phyloP scores from a whole-genome alignment of 352 stramenopile species.

The Pythium coloratum region DNA sequence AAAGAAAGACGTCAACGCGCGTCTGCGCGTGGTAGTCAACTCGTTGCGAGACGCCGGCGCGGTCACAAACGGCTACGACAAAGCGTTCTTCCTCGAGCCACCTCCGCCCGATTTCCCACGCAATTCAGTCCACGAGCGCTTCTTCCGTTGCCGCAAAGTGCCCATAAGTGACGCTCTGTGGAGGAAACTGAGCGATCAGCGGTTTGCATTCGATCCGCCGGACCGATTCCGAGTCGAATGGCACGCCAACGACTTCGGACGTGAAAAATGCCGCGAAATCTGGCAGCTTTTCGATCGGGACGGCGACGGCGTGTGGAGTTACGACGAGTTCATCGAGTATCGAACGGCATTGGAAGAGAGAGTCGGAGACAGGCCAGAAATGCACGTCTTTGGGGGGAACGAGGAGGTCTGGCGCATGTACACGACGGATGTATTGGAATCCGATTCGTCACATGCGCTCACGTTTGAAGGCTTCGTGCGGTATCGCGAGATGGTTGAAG shows the following conservation, averaged over 20 bases:
- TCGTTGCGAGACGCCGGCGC: slow-evolving; percentile 49
- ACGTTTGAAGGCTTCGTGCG: slow-evolving; percentile 62
- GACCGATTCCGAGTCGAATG: slow-evolving; percentile 37
- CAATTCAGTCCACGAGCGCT: slow-evolving; percentile 18
- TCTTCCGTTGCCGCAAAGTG: slow-evolving; percentile 40
- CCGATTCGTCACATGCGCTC: slow-evolving; percentile 37
- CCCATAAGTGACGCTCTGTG: slow-evolving; percentile 22
- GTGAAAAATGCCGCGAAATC: slow-evolving; percentile 47
- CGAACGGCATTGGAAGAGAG: slow-evolving; percentile 36
- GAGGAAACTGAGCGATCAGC: slow-evolving; percentile 22
- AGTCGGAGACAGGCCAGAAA: slow-evolving; percentile 17
- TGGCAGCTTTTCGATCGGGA: slow-evolving; percentile 62
- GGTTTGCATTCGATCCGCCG: slow-evolving; percentile 51
- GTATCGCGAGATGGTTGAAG: slow-evolving; percentile 53
- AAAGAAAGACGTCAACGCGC: slow-evolving; percentile 36
- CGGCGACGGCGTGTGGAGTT: slow-evolving; percentile 49
- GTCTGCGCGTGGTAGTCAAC: slow-evolving; percentile 39
- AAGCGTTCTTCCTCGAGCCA: slow-evolving; percentile 53
- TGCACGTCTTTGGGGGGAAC: slow-evolving; percentile 38
- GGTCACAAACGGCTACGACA: slow-evolving; percentile 50
- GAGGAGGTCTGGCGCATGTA: slow-evolving; percentile 65
- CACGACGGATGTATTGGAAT: slow-evolving; percentile 55
- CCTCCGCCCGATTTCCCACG: slow-evolving; percentile 20
- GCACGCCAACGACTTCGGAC: slow-evolving; percentile 41
- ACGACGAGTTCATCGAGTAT: slow-evolving; percentile 68